These are phyloP conservation scores for Leersia perrieri DNA, from an alignment of 176 grass and related monocot genomes.

Conservation along the genomic window DNA sequence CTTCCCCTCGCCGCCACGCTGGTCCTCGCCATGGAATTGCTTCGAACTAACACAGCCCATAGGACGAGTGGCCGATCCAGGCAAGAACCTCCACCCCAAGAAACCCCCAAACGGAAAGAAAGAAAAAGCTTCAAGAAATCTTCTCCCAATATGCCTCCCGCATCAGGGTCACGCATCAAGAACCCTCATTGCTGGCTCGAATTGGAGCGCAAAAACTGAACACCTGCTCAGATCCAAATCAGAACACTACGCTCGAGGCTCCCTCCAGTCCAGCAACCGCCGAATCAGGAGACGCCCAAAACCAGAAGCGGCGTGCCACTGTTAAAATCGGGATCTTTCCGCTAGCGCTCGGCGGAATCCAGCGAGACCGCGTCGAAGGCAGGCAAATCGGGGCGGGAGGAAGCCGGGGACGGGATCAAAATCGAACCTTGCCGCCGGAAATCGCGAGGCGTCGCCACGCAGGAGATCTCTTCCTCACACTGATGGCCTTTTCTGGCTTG, in stretches of 20 bases:
- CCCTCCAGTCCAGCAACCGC: not conserved
- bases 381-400: slow-evolving; percentile 16
- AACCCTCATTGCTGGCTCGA: slow-evolving; percentile 29
- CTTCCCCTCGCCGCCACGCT: slow-evolving; percentile 40
- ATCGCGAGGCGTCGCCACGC: slow-evolving; percentile 43
- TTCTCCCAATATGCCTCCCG: slow-evolving; percentile 36
- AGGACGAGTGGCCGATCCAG: slow-evolving; percentile 38
- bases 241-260: not conserved
- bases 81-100: slow-evolving; percentile 26
- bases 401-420: slow-evolving; percentile 41
- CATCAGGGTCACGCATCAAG: slow-evolving; percentile 37
- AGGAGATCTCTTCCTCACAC: slow-evolving; percentile 35
- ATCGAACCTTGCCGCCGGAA: slow-evolving; percentile 51
- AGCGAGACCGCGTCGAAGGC: not conserved
- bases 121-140: slow-evolving; percentile 24
- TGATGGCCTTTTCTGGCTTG: slow-evolving; percentile 36
- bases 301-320: not conserved
- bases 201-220: not conserved
- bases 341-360: not conserved
- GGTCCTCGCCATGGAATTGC: slow-evolving; percentile 59
- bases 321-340: slow-evolving; percentile 36
- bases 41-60: slow-evolving; percentile 96
- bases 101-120: not conserved
- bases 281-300: slow-evolving; percentile 6
- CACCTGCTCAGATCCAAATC: slow-evolving; percentile 30